Conservation (phyloP, 2,329 filamentous ascomycete genomes). For the Claviceps humidiphila region DNA sequence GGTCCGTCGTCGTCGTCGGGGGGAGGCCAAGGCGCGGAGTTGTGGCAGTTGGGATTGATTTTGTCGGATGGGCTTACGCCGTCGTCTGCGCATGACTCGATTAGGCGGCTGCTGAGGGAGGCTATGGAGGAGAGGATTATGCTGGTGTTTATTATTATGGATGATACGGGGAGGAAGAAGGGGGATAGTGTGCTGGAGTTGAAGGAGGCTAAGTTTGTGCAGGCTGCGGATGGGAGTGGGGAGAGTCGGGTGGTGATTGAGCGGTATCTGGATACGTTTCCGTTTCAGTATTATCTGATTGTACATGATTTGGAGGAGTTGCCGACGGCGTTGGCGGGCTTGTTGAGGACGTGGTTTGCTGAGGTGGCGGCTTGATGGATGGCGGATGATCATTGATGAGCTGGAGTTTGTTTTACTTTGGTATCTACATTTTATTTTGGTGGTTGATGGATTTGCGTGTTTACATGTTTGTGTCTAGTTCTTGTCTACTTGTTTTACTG, state of each 20-base stretch:
- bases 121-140: slow-evolving; percentile 91
- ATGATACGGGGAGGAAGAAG: slow-evolving; percentile 39
- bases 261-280: slow-evolving; percentile 88
- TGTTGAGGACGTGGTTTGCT: slow-evolving; percentile 93
- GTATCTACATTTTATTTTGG: background rate
- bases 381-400: background rate
- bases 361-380: slow-evolving; percentile 38
- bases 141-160: slow-evolving; percentile 96
- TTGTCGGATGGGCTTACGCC: slow-evolving; percentile 91
- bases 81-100: slow-evolving; percentile 62
- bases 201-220: slow-evolving; percentile 72
- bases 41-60: slow-evolving; percentile 92
- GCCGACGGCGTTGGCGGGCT: slow-evolving; percentile 71
- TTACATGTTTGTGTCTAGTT: too few species aligned
- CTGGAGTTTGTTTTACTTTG: background rate
- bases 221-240: slow-evolving; percentile 27
- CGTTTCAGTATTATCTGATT: slow-evolving; percentile 93
- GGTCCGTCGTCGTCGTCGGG: slow-evolving; percentile 14
- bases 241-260: slow-evolving; percentile 65
- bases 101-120: slow-evolving; percentile 69
- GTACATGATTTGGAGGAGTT: slow-evolving; percentile 86
- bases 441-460: too few species aligned
- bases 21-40: slow-evolving; percentile 44
- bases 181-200: slow-evolving; percentile 71
- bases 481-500: too few species aligned